Evolutionary conservation across 257 asterid genomes (phyloP), one percentile per base, ranked within the genome.

Genomic region (Petrea volubilis): DNA sequence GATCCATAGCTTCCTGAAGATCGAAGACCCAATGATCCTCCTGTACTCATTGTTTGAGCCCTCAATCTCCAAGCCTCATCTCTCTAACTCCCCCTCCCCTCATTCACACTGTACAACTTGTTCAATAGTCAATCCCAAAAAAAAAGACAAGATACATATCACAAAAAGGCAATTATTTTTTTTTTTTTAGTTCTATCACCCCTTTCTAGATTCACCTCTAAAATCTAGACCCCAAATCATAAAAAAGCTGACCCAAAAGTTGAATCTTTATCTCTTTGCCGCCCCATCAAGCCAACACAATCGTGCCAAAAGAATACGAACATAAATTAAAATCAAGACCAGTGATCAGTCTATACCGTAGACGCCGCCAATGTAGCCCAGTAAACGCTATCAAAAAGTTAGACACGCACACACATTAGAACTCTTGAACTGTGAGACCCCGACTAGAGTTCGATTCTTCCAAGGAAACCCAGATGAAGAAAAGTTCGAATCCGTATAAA

Each of bases 1-100:
- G 98, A 94, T 53, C 99, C 99, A 90, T 89, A 91, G 85, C 98
- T 94, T 73, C 96, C 97, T 14, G 98, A 93, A 78, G 98, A 71
- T 83, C 99, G 93, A 81, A 94, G 90, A 83, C 97, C 93, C 88
- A 92, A 85, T 86, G 98, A 94, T 93, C 87, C 90, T 93, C 87
- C 90, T 62, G 87, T 70, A 78, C 90, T 90, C 98, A 94, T 90
- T 83, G 87, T 38, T 69, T 77, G 74, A 72, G 80, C 83, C 74
- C 84, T 63, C 84, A 72, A 81, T 73, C 74, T 77, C 84, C 64
- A 58, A 50, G 63, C 72, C 75, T 75, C 86, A 60, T 84, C 88
- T 72, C 73, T 84, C 92, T 38, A 84, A 70, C 70, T 69, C 87
- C 77, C 77, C 70, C 81, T 79, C 66, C 74, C 77, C 75, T 60